Base-by-base conservation (phyloP, 176 grass and related monocot species). In the barley (Hordeum vulgare) region DNA sequence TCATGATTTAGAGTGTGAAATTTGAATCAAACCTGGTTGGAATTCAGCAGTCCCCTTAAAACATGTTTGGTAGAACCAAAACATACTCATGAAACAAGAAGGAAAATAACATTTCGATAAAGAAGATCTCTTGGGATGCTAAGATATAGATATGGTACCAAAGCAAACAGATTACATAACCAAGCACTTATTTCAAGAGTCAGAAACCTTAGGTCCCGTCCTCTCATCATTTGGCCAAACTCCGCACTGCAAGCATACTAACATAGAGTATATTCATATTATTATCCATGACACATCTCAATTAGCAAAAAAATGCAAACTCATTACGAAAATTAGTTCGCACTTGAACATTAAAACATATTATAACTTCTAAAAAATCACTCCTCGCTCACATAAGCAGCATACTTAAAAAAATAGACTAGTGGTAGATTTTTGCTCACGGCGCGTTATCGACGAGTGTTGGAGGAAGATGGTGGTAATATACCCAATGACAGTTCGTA, bases 141-240 rank as follows among this genome's bases (percentile, higher is more conserved):
- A 67, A 80, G 41, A 51, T 51, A 33, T 2, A 7, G 42, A 66
- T 34, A 35, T 80, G 61, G 20, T 54, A 66, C 62, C 61, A 53
- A 80, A 54, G 44, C 4, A 12, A 34, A 68, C 11, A 66, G 62
- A 67, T 67, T 54, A 80, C 27, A 66, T 36, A 80, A 54, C n/a
- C 64, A 69, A 56, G 57, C 29, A 80, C 47, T 45, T 80, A 9
- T 26, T 25, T 33, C 36, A 33, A 33, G 47, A 51, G 47, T 51
- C 47, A 51, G 7, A 15, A 51, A 51, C 47, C 47, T 44, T 51
- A 47, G 44, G 44, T 47, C 44, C 44, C 44, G 3, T 47, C 7
- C 47, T 51, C 47, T 7, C 47, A 51, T 51, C 36, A 83, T 74
- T 62, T 83, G 53, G 27, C 40, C 26, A 83, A 83, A 74, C 11